Evolutionary conservation across 352 stramenopile genomes (phyloP).

Genomic region (Pythium pyrilobum): DNA sequence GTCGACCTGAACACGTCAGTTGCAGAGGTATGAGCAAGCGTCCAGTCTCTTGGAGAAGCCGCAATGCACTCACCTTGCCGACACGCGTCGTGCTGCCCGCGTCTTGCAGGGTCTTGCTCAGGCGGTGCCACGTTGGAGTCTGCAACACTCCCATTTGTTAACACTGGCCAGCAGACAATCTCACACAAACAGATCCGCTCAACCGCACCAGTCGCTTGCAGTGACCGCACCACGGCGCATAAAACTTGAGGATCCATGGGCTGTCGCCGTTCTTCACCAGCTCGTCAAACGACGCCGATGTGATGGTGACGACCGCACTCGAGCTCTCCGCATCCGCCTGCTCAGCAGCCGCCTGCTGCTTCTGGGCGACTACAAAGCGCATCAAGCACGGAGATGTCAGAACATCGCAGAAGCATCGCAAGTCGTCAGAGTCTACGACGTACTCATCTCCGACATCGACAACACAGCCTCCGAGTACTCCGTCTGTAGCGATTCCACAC

Average conservation of each 20-base stretch:
- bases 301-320: conserved; percentile 25
- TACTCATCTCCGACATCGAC: conserved; percentile 51
- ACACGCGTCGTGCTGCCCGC: conserved; percentile 50
- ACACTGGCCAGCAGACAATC: too few relatives aligned
- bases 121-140: conserved; percentile 62
- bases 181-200: too few relatives aligned
- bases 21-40: neutral
- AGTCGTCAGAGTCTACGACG: neutral
- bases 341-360: conserved; percentile 17
- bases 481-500: conserved; percentile 11
- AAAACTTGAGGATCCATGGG: conserved; percentile 89
- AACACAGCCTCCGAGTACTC: conserved; percentile 52
- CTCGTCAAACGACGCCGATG: conserved; percentile 19
- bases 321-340: conserved; percentile 22
- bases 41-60: neutral
- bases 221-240: conserved; percentile 93
- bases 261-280: conserved; percentile 53
- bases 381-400: neutral
- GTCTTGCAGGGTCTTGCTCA: conserved; percentile 64
- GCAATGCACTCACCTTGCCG: conserved; percentile 37
- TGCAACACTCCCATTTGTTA: too few relatives aligned
- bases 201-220: conserved; percentile 89
- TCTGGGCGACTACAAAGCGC: neutral
- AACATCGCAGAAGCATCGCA: neutral
- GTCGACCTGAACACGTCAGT: conserved; percentile 19